Base-by-base conservation (phyloP, 495 filamentous ascomycete species). In the Aspergillus ellipticus region DNA sequence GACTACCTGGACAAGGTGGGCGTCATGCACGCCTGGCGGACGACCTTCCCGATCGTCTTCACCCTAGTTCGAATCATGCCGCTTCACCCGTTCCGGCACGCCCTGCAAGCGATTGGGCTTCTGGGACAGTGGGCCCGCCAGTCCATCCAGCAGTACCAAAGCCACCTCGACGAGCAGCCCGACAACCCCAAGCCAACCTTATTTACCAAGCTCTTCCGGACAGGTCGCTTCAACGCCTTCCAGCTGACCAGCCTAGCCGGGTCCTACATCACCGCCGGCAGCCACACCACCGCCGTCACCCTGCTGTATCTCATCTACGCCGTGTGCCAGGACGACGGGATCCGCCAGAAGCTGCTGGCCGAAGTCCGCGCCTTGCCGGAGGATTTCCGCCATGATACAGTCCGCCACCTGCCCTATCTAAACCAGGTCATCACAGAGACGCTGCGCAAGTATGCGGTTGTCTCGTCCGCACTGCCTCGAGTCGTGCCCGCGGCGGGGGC, bases 341-440 rank as follows among this genome's bases (percentile, higher is more conserved):
- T 70, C 29, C 46, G 53, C 37, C 26, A 53, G 2, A 43, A 19
- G 11, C 54, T 72, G 15, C 33, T 57, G 4, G 29, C 47, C 3
- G 71, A 74, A 49, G 19, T 73, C 17, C 47, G 47, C 4, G 31
- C 22, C 1, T 49, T 66, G 6, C 58, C 57, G 15, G 54, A 63
- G 0, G 56, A 51, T 4, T 66, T 70, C 46, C 56, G 42, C 1
- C 67, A 70, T 29, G 24, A 54, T 10, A 49, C 66, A 43, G 57
- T 77, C 1, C 64, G 74, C 20, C 53, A 58, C 4, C 53, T 78
- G 7, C 66, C 68, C 2, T 70, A 77, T 51, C 57, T 85, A n/a
- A 76, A 79, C 51, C 68, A 70, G 28, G 69, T 79, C 22, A 82
- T 83, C 59, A 73, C 77, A 21, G 83, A 88, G 63, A 70, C 82